Percentiles rank a stretch among this genome's conserved stretches.
Evolutionary conservation across 768 basidiomycete genomes (phyloP).

Genomic region (Russula abietina): DNA sequence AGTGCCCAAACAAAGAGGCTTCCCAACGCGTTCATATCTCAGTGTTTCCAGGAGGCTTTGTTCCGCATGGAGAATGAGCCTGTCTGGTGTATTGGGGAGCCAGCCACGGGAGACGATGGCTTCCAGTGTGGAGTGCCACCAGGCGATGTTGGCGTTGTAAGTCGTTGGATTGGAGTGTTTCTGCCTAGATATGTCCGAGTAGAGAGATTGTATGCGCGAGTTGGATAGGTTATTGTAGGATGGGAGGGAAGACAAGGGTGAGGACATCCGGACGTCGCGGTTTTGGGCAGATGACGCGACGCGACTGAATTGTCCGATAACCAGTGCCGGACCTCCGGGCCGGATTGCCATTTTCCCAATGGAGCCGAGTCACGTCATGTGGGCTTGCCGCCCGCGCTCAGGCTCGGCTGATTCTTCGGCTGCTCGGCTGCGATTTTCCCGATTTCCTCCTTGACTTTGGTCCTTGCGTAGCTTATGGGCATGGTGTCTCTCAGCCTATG

Average conservation of each 20-base stretch:
- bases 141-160: conserved; percentile 73
- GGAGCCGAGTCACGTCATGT: too few species aligned
- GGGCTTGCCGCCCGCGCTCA: too few species aligned
- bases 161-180: conserved; percentile 79
- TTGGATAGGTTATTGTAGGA: conserved; percentile 45
- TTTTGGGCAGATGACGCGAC: not conserved
- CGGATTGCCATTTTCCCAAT: not conserved
- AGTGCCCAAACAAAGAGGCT: conserved; percentile 63
- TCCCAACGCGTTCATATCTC: conserved; percentile 63
- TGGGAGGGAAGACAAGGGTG: conserved; percentile 32
- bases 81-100: conserved; percentile 40
- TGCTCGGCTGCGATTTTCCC: too few species aligned
- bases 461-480: too few species aligned
- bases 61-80: conserved; percentile 55
- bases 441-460: too few species aligned
- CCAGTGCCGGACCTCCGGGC: not conserved
- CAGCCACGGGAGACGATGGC: conserved; percentile 52
- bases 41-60: conserved; percentile 50
- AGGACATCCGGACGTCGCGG: not conserved
- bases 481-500: not conserved
- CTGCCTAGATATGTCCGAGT: conserved; percentile 82
- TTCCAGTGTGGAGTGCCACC: conserved; percentile 77
- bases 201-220: conserved; percentile 67
- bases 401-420: too few species aligned
- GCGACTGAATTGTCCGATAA: not conserved